These are phyloP conservation scores for Penstemon davidsonii DNA, from an alignment of 257 asterid species.

Conservation along the genomic window DNA sequence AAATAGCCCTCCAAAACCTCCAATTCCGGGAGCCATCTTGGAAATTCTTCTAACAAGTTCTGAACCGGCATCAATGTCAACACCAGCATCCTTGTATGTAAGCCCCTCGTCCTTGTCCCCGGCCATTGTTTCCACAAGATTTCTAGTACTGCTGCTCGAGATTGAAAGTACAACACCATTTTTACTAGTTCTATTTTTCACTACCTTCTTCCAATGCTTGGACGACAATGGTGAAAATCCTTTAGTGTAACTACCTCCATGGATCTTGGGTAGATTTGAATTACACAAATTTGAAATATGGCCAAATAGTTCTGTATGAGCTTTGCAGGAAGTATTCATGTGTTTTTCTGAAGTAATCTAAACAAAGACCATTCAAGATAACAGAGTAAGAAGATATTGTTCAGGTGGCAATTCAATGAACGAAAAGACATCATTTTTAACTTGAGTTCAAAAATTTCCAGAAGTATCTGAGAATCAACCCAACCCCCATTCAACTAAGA, in stretches of 20 bases:
- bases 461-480: too few relatives aligned
- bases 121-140: constrained; percentile 28
- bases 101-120: constrained; percentile 44
- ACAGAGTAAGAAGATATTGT: too few relatives aligned
- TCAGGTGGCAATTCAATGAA: too few relatives aligned
- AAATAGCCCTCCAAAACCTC: constrained; percentile 96
- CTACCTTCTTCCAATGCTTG: constrained; percentile 25
- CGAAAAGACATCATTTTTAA: too few relatives aligned
- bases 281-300: constrained; percentile 29
- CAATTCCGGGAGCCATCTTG: constrained; percentile 96
- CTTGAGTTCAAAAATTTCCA: too few relatives aligned
- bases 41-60: constrained; percentile 91
- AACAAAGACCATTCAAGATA: constrained; percentile 21
- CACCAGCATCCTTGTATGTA: constrained; percentile 93
- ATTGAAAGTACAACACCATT: constrained; percentile 28
- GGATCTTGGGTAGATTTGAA: constrained; percentile 15
- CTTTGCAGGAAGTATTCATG: constrained; percentile 41
- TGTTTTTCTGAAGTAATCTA: constrained; percentile 2
- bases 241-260: constrained; percentile 9
- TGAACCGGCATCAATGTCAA: constrained; percentile 93
- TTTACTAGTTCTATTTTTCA: constrained; percentile 28
- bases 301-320: constrained; percentile 34
- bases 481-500: too few relatives aligned
- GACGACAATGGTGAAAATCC: constrained; percentile 32
- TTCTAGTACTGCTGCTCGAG: constrained; percentile 32